These are phyloP conservation scores for Pelagophyceae sp. DNA, from an alignment of 352 stramenopile species.

Conservation along the genomic window DNA sequence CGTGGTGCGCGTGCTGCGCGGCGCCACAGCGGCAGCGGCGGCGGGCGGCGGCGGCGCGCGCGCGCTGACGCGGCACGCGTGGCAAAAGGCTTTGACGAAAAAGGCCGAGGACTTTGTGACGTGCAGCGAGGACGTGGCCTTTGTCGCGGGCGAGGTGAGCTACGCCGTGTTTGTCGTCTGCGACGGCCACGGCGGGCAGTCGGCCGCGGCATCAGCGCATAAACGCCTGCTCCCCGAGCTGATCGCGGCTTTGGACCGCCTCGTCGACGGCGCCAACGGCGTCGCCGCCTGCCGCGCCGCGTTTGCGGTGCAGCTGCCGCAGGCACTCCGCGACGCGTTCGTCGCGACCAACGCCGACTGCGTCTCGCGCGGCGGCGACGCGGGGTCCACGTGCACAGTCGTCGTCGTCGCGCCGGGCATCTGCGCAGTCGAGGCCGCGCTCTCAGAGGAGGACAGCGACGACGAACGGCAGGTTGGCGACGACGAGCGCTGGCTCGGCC, in stretches of 20 bases:
- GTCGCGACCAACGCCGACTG: neutral
- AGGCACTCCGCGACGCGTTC: neutral
- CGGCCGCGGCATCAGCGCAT: neutral
- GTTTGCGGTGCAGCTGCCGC: neutral
- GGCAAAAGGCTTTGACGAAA: neutral
- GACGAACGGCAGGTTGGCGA: neutral
- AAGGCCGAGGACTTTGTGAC: conserved; percentile 15
- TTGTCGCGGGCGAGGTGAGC: neutral
- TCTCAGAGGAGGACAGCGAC: neutral
- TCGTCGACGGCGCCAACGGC: neutral
- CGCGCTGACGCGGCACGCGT: neutral
- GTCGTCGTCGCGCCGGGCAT: neutral
- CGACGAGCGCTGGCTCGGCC: neutral
- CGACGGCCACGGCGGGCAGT: conserved; percentile 14
- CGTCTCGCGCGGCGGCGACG: neutral
- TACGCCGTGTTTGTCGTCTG: neutral
- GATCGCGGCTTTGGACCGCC: neutral
- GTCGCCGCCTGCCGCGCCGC: neutral
- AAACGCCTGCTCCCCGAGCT: neutral
- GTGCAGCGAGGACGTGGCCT: neutral
- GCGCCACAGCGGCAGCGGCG: neutral
- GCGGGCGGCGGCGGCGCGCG: neutral
- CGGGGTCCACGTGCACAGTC: neutral
- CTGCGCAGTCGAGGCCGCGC: neutral
- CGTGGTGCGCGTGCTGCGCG: neutral